Percentiles rank a stretch among this genome's conserved stretches.
Conservation (phyloP, 2,329 filamentous ascomycete species). For the Ophiostoma perfectum region DNA sequence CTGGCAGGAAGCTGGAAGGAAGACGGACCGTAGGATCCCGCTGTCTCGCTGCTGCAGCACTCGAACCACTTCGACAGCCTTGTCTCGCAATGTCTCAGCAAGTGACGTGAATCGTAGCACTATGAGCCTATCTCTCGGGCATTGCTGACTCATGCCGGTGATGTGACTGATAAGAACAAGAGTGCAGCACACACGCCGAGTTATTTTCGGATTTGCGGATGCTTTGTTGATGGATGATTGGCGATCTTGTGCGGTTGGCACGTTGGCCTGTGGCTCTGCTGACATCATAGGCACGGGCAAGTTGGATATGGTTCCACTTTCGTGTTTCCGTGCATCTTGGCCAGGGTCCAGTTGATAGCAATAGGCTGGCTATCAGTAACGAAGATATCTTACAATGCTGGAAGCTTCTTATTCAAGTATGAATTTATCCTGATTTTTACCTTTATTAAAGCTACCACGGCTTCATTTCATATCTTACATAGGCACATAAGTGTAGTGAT, state of each 20-base stretch:
- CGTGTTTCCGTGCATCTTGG: not conserved
- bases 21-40: not conserved
- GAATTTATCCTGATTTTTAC: not conserved
- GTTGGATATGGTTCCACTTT: not conserved
- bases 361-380: not conserved
- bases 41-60: not conserved
- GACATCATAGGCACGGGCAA: conserved; percentile 9
- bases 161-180: not conserved
- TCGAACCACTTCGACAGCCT: not conserved
- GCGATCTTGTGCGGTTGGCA: not conserved
- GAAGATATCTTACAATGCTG: not conserved
- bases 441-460: too few relatives aligned
- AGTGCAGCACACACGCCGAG: not conserved
- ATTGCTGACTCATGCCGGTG: not conserved
- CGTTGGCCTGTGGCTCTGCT: not conserved
- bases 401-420: not conserved
- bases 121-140: not conserved
- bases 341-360: not conserved
- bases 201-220: not conserved
- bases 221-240: not conserved
- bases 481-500: too few relatives aligned
- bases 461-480: too few relatives aligned
- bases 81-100: not conserved
- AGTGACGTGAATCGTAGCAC: not conserved
- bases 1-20: too few relatives aligned